Evolutionary conservation across 2,329 filamentous ascomycete genomes (phyloP).

Genomic region (Trichoderma asperellum): DNA sequence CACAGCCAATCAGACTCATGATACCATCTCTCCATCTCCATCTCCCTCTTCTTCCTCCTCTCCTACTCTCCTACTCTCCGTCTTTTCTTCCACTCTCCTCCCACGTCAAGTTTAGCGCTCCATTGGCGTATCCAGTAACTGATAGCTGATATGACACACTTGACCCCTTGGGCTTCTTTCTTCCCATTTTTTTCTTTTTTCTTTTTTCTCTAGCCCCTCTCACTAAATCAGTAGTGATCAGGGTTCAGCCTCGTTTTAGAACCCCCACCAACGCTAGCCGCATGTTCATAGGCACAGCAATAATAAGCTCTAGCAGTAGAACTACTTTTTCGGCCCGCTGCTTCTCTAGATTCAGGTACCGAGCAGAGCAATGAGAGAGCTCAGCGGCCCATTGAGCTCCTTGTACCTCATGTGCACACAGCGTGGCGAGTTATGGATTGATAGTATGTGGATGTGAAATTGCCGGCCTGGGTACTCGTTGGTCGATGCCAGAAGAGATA

Average conservation of each 20-base stretch:
- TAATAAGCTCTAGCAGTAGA: not conserved
- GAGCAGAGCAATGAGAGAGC: not conserved
- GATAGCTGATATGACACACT: not conserved
- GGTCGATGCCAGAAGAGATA: too few species aligned
- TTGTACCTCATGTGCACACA: not conserved
- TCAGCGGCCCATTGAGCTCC: not conserved
- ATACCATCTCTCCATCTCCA: not conserved
- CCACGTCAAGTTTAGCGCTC: not conserved
- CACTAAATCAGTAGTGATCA: not conserved
- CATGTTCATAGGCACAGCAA: not conserved
- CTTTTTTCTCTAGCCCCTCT: not conserved
- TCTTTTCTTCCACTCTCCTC: not conserved
- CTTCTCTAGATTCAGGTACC: not conserved
- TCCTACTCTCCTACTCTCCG: not conserved
- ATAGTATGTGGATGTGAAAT: too few species aligned
- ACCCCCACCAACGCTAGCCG: not conserved
- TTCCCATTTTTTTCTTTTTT: not conserved
- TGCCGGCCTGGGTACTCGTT: too few species aligned
- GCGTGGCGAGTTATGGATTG: not conserved
- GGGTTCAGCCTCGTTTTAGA: not conserved
- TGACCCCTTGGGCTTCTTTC: not conserved
- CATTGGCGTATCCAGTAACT: not conserved
- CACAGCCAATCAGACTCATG: not conserved
- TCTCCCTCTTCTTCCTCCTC: not conserved
- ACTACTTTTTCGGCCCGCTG: conserved; percentile 7